Conservation (phyloP, 2,329 filamentous ascomycete species). For the Hypoxylon sp. region DNA sequence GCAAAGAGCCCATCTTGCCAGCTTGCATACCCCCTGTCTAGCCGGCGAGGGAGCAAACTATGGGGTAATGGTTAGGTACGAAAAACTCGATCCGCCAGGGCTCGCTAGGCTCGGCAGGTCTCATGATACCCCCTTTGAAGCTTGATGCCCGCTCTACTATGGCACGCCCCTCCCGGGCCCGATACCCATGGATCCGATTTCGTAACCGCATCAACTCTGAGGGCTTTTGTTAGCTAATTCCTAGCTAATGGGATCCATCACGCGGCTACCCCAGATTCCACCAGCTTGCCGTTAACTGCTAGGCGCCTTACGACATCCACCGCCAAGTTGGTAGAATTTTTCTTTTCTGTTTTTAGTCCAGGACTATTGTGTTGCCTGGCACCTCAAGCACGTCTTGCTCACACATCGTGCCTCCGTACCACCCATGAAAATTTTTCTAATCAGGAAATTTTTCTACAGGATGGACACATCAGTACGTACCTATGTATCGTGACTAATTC, state of each 20-base stretch:
- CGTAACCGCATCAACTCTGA: slow-evolving; percentile 44
- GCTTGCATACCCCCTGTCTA: slow-evolving; percentile 36
- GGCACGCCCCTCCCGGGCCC: slow-evolving; percentile 36
- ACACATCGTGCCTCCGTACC: slow-evolving; percentile 25
- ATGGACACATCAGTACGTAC: slow-evolving; percentile 23
- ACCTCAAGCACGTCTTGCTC: slow-evolving; percentile 18
- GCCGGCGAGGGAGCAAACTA: slow-evolving; percentile 45
- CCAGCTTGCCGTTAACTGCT: slow-evolving; percentile 48
- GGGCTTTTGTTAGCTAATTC: slow-evolving; percentile 47
- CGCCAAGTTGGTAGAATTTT: slow-evolving; percentile 37
- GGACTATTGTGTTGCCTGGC: slow-evolving; percentile 30
- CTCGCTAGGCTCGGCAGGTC: slow-evolving; percentile 1
- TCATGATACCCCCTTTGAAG: neutral
- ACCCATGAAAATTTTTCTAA: slow-evolving; percentile 40
- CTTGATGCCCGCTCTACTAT: slow-evolving; percentile 1
- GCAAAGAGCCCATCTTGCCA: too few relatives aligned
- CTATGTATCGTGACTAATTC: slow-evolving; percentile 39
- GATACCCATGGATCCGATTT: slow-evolving; percentile 44
- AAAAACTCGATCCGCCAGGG: slow-evolving; percentile 36
- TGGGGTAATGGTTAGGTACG: slow-evolving; percentile 52
- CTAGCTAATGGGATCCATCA: slow-evolving; percentile 45
- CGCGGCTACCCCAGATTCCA: slow-evolving; percentile 51
- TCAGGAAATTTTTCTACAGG: slow-evolving; percentile 13
- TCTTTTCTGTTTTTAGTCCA: slow-evolving; percentile 30
- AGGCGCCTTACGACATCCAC: slow-evolving; percentile 40